Evolutionary conservation across 768 basidiomycete genomes (phyloP).

Genomic region (Podaxis sp.): DNA sequence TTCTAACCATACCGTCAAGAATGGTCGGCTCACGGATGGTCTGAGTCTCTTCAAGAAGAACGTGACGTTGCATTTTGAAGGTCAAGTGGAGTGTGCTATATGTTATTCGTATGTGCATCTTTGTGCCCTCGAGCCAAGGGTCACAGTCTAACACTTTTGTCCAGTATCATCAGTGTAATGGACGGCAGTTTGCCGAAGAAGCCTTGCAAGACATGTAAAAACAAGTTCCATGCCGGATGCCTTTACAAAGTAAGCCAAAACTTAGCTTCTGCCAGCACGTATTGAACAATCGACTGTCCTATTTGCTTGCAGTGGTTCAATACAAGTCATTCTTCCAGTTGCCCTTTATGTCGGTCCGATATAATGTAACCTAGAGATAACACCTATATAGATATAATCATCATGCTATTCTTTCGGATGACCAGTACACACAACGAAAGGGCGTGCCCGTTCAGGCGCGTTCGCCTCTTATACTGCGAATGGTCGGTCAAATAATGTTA

Average conservation of each 20-base stretch:
- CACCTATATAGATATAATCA: background rate
- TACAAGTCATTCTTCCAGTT: constrained; percentile 85
- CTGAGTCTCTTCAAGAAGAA: constrained; percentile 92
- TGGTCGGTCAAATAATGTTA: too few relatives aligned
- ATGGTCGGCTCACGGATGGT: constrained; percentile 87
- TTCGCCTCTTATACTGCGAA: too few relatives aligned
- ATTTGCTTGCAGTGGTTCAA: constrained; percentile 72
- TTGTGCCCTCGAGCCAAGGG: background rate
- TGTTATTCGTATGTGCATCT: constrained; percentile 76
- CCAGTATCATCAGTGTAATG: constrained; percentile 85
- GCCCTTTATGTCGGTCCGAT: constrained; percentile 87
- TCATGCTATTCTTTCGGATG: too few relatives aligned
- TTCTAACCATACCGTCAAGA: constrained; percentile 44
- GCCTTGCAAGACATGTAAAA: constrained; percentile 92
- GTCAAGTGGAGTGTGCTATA: constrained; percentile 94
- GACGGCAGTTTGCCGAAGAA: constrained; percentile 88
- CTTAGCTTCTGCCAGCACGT: background rate
- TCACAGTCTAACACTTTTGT: background rate
- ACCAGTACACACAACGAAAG: too few relatives aligned
- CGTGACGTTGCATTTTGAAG: constrained; percentile 90
- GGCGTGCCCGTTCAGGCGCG: too few relatives aligned
- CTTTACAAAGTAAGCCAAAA: constrained; percentile 68
- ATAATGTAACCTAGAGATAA: constrained; percentile 46
- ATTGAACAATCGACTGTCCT: background rate
- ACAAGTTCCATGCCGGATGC: constrained; percentile 90